Evolutionary conservation across 2,329 filamentous ascomycete species (phyloP).

Genomic region (Exophiala sp.): DNA sequence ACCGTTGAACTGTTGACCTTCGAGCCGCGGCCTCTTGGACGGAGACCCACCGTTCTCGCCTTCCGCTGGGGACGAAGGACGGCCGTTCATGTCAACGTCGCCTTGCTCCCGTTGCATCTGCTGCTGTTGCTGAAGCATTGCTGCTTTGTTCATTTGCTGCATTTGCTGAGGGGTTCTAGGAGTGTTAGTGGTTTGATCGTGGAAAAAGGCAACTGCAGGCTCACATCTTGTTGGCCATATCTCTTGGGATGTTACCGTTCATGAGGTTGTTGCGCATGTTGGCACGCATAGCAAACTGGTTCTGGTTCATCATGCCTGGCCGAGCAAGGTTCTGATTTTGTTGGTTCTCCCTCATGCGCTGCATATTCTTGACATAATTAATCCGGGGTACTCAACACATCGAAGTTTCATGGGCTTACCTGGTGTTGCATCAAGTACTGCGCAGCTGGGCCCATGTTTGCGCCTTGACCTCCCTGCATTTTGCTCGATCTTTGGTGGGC

Average conservation of each 20-base stretch:
- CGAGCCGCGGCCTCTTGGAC: slow-evolving; percentile 81
- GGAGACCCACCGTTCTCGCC: slow-evolving; percentile 88
- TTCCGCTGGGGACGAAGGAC: slow-evolving; percentile 76
- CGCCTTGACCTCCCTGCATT: slow-evolving; percentile 44
- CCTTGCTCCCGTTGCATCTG: slow-evolving; percentile 83
- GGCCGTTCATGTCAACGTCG: slow-evolving; percentile 78
- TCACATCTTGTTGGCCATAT: slow-evolving; percentile 26
- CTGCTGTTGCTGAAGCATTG: slow-evolving; percentile 63
- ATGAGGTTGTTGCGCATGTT: slow-evolving; percentile 25
- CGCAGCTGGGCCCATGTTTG: slow-evolving; percentile 45
- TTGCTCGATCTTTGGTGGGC: slow-evolving; percentile 71
- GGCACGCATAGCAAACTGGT: slow-evolving; percentile 62
- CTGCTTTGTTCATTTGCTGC: slow-evolving; percentile 19
- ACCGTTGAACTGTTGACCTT: slow-evolving; percentile 67
- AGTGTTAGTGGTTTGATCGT: slow-evolving; percentile 1
- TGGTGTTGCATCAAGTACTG: slow-evolving; percentile 81
- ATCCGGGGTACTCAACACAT: slow-evolving; percentile 11
- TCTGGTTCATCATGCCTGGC: slow-evolving; percentile 55
- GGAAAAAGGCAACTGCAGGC: not conserved
- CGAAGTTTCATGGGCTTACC: slow-evolving; percentile 52
- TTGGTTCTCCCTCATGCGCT: slow-evolving; percentile 65
- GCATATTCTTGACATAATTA: slow-evolving; percentile 13
- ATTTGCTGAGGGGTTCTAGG: slow-evolving; percentile 28
- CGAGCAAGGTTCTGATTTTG: slow-evolving; percentile 71
- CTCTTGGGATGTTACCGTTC: slow-evolving; percentile 23